These are phyloP conservation scores for Elongisporangium anandrum DNA, from an alignment of 352 stramenopile species.

Conservation along the genomic window DNA sequence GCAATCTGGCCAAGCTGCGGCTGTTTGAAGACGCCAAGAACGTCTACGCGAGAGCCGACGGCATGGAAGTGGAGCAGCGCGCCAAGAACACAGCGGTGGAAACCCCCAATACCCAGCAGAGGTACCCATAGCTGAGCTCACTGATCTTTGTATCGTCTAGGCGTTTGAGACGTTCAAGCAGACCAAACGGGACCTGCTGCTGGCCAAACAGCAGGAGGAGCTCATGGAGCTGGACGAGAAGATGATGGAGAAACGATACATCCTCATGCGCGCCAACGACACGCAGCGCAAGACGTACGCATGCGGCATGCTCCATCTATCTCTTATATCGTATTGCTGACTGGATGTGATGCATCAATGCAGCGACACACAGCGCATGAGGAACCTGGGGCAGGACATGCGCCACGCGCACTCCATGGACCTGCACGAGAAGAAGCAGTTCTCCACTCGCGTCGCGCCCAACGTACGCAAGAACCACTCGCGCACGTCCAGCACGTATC, in stretches of 20 bases:
- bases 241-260: conserved; percentile 69
- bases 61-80: conserved; percentile 59
- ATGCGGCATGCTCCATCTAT: background rate
- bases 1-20: conserved; percentile 47
- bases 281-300: conserved; percentile 49
- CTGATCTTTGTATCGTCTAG: conserved; percentile 7
- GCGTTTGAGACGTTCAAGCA: conserved; percentile 64
- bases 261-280: conserved; percentile 52
- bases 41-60: conserved; percentile 48
- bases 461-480: conserved; percentile 35
- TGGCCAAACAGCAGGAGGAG: conserved; percentile 53
- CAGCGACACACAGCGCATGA: conserved; percentile 67
- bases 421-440: conserved; percentile 51
- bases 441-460: conserved; percentile 44
- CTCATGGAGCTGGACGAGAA: conserved; percentile 59
- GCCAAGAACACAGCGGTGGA: conserved; percentile 26
- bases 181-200: conserved; percentile 38
- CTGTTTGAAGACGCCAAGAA: conserved; percentile 77
- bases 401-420: conserved; percentile 56
- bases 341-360: conserved; percentile 1
- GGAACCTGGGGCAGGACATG: conserved; percentile 64
- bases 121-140: background rate
- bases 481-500: conserved; percentile 49
- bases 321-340: background rate
- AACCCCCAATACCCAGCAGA: background rate